Evolutionary conservation across 2,329 filamentous ascomycete species (phyloP), one percentile per base, ranked within the genome.

Genomic region (Sarocladiaceae sp.): DNA sequence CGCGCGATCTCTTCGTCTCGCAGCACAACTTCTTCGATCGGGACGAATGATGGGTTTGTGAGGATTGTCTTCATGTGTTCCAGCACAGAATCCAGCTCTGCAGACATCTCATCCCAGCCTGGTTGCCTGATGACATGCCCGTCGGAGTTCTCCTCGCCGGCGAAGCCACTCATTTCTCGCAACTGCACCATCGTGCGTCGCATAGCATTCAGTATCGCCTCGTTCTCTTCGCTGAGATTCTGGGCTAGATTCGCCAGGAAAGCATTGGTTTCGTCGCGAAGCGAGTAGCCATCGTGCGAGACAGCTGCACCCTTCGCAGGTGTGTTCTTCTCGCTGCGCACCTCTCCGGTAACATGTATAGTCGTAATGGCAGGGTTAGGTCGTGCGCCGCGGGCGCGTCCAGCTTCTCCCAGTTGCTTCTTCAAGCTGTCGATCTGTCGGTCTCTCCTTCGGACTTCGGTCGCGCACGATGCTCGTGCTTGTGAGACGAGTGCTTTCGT

Each of bases 11-110:
- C 92, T 54, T 95, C 87, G 57, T 99, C 93, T 52, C 93, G 84
- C n/a, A 91, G 72, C 63, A 95, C 86, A 2, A 99, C 90, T 66
- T 97, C 94, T 61, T 97, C 94, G 20, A 97, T 83, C 0, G 93
- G 89, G 13, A 97, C 94, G 66, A 97, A 99, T 2, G 92, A 96
- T 1, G 94, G 94, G 63, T 97, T 97, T 8, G 91, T 97, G 40
- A 99, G 76, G 33, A 99, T 82, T 2, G 80, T 87, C 58, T 88
- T 82, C 57, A 99, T 79, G 63, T 96, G 90, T 29, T 88, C 83
- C 55, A 97, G 77, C 10, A 96, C 84, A 6, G 75, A 75, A 51
- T 92, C 86, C 70, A 97, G 82, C 57, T 95, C 88, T 8, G 71
- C 65, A 1, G 87, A 83, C 55, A 97, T 79, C 40, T 92, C 87